These are phyloP conservation scores for Tetrapyrgos nigripes DNA, from an alignment of 1,284 basidiomycete species.

Conservation along the genomic window DNA sequence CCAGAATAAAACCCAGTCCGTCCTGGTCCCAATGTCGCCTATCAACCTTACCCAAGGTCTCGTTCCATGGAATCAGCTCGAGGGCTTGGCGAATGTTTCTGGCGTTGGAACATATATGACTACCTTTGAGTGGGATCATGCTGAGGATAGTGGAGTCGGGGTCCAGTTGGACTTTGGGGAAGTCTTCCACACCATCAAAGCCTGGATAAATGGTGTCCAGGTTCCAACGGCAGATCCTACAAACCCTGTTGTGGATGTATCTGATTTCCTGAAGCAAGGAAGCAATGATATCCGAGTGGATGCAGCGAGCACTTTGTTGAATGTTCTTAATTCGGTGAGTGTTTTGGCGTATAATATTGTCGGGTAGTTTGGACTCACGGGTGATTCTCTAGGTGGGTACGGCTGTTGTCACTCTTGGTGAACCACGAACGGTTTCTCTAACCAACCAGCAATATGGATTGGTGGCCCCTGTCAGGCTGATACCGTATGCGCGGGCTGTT, in stretches of 20 bases:
- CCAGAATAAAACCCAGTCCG: background rate
- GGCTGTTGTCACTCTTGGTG: too few relatives aligned
- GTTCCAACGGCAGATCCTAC: constrained; percentile 21
- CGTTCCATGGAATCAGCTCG: constrained; percentile 20
- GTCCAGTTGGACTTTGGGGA: constrained; percentile 20
- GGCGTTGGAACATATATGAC: constrained; percentile 21
- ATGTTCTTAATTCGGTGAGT: constrained; percentile 22
- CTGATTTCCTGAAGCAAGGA: constrained; percentile 15
- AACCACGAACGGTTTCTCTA: too few relatives aligned
- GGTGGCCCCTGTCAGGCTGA: too few relatives aligned
- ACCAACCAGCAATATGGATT: too few relatives aligned
- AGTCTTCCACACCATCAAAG: constrained; percentile 23
- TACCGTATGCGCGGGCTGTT: too few relatives aligned
- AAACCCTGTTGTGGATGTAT: constrained; percentile 19
- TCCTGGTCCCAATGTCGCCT: constrained; percentile 17
- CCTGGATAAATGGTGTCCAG: constrained; percentile 21
- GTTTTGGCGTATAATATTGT: too few relatives aligned
- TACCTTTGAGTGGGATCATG: constrained; percentile 19
- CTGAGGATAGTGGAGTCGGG: constrained; percentile 14
- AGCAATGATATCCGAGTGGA: constrained; percentile 21
- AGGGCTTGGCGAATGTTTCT: constrained; percentile 14
- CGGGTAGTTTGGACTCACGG: too few relatives aligned
- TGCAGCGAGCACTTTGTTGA: constrained; percentile 22
- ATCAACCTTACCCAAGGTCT: constrained; percentile 22
- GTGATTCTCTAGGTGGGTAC: too few relatives aligned